phyloP scores from a whole-genome alignment of 768 basidiomycete species.

The Amanita rubescens region DNA sequence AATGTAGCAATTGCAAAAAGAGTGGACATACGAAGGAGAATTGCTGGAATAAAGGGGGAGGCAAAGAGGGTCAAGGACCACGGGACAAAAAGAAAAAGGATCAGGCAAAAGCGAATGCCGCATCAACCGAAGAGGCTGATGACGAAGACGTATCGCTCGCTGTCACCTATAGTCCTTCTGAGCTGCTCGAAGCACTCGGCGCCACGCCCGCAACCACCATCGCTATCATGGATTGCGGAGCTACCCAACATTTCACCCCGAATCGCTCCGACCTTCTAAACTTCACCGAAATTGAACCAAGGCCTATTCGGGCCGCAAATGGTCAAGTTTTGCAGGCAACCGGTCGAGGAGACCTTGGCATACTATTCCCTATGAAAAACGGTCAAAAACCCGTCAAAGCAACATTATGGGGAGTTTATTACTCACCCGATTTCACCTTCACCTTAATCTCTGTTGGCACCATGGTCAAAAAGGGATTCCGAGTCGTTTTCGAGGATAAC shows the following conservation, averaged over 20 bases:
- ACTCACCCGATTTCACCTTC: constrained; percentile 13
- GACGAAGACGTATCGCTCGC: constrained; percentile 6
- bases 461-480: constrained; percentile 14
- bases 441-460: constrained; percentile 20
- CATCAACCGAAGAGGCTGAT: constrained; percentile 8
- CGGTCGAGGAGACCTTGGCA: constrained; percentile 21
- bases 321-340: constrained; percentile 19
- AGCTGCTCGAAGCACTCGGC: background rate
- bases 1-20: constrained; percentile 8
- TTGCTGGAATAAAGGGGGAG: constrained; percentile 27
- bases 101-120: constrained; percentile 8
- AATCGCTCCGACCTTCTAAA: constrained; percentile 19
- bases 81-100: constrained; percentile 18
- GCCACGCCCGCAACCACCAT: background rate
- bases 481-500: constrained; percentile 9
- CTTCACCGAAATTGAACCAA: constrained; percentile 13
- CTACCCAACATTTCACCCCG: constrained; percentile 26
- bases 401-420: constrained; percentile 18
- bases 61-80: constrained; percentile 20
- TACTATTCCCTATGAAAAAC: constrained; percentile 18
- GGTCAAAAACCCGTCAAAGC: constrained; percentile 14
- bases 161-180: background rate
- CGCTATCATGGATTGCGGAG: constrained; percentile 24
- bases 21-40: constrained; percentile 20
- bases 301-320: constrained; percentile 22